phyloP scores from a whole-genome alignment of 2,329 filamentous ascomycete genomes.

The Epichloe elymi region DNA sequence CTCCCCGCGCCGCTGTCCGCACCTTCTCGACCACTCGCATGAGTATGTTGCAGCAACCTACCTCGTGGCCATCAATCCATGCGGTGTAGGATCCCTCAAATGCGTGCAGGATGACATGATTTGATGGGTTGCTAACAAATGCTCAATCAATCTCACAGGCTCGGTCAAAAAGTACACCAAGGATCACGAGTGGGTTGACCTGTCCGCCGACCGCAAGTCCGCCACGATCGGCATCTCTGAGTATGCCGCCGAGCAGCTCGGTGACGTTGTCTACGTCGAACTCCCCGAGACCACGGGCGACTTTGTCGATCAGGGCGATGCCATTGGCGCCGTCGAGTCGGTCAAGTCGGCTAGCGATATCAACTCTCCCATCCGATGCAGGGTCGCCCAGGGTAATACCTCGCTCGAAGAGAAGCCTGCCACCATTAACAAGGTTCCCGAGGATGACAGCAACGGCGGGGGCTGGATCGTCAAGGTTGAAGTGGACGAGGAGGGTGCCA shows the following conservation, averaged over 20 bases:
- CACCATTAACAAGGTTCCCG: constrained; percentile 79
- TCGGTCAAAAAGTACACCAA: constrained; percentile 78
- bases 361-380: constrained; percentile 73
- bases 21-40: constrained; percentile 28
- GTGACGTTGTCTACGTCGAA: constrained; percentile 96
- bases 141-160: constrained; percentile 25
- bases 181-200: constrained; percentile 96
- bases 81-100: too few species aligned
- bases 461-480: constrained; percentile 90
- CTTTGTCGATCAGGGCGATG: constrained; percentile 62
- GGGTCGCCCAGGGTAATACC: constrained; percentile 59
- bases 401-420: constrained; percentile 72
- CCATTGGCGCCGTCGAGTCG: constrained; percentile 89
- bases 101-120: neutral
- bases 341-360: constrained; percentile 99
- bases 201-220: constrained; percentile 68
- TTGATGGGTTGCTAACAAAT: neutral
- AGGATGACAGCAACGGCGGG: constrained; percentile 59
- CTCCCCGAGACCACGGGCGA: constrained; percentile 56
- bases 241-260: constrained; percentile 84
- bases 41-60: constrained; percentile 16
- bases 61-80: too few species aligned
- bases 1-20: constrained; percentile 28
- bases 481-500: constrained; percentile 49
- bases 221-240: constrained; percentile 75